Evolutionary conservation across 148 eudicot species (phyloP).

Genomic region (Rhododendron vialii): DNA sequence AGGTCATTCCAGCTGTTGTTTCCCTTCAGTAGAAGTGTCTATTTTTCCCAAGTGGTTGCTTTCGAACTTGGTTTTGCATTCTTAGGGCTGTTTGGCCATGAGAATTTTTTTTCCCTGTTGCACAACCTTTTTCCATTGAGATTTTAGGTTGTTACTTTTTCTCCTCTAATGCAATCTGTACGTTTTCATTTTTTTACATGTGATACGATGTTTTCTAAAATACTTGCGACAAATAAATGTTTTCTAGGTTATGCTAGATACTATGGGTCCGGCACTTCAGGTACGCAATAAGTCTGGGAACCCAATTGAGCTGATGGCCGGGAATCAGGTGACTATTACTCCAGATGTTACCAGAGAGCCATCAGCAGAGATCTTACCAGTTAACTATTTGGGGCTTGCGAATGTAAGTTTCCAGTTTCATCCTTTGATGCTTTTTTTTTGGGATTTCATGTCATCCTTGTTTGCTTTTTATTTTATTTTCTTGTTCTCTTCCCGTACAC

Average conservation of each 20-base stretch:
- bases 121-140: background rate
- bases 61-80: background rate
- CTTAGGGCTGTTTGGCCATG: background rate
- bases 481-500: background rate
- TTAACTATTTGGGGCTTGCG: conserved; percentile 43
- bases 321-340: conserved; percentile 38
- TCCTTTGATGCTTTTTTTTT: background rate
- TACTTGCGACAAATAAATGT: background rate
- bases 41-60: background rate
- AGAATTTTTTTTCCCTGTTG: background rate
- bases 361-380: conserved; percentile 42
- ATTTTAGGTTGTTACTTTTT: background rate
- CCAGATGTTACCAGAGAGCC: conserved; percentile 42
- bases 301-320: conserved; percentile 37
- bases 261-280: conserved; percentile 64
- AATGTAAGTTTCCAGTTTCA: conserved; percentile 27
- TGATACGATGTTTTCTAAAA: background rate
- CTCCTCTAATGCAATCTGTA: background rate
- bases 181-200: background rate
- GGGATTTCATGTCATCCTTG: background rate
- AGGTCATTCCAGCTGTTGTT: background rate
- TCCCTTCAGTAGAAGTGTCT: background rate
- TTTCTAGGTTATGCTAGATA: conserved; percentile 63
- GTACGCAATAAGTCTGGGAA: conserved; percentile 46
- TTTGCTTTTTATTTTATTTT: background rate